Base-by-base conservation (phyloP, 306 rosid species). In the Quercus dentata region DNA sequence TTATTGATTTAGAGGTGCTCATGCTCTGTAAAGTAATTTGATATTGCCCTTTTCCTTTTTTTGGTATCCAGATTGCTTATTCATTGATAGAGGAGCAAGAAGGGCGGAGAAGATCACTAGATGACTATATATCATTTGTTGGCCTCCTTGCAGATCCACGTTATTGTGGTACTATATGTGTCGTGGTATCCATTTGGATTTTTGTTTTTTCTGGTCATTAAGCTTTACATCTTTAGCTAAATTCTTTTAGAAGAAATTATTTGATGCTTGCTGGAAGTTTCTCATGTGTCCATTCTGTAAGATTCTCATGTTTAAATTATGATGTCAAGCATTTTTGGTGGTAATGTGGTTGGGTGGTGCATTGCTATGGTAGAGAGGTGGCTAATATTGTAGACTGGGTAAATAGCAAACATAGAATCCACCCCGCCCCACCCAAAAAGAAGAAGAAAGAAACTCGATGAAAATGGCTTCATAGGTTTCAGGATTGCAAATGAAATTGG, bases 101-200 rank as follows among this genome's bases (percentile, higher is more conserved):
- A 87, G 99, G 98, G 51, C 88, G 84, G 54, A 83, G 79, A 79
- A 88, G 85, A 81, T 75, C 61, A 49, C 80, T 84, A 56, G 89
- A 88, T 83, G 94, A 88, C 80, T 90, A 89, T 79, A 96, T 96
- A 84, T 96, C 99, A 27, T 94, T 96, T 71, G 99, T 96, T 61
- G 81, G 91, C 84, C 98, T 96, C 86, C 97, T 96, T 86, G 99
- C 97, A 73, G 97, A 96, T 86, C 92, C 97, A 86, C 92, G 96
- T 68, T 96, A 89, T 87, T 95, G 96, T 87, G 98, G 99, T 95
- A 94, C 74, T 87, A 80, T 83, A 65, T 76, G 35, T 31, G 86
- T 89, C 74, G 77, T 83, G 90, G 88, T 88, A 87, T 80, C 84
- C 79, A 69, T 83, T 84, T 80, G 73, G 79, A 75, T 80, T 78